Base-by-base conservation (phyloP, 441 rosid species). In the Gossypium trilobum region DNA sequence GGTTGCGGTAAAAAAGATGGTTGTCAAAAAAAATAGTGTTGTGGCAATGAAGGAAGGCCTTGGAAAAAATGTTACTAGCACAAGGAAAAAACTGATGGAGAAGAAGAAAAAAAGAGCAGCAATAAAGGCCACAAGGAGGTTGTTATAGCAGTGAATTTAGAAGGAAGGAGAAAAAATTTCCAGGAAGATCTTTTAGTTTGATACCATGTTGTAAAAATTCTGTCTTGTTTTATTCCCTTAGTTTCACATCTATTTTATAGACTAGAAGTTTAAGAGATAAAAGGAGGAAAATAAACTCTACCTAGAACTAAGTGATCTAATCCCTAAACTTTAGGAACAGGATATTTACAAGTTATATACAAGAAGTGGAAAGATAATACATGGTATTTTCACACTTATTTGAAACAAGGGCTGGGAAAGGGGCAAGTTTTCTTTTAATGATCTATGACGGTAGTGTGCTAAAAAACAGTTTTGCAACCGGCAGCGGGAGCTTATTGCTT, bases 321-420 rank as follows among this genome's bases (percentile, higher is more conserved):
- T 52, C 11, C 11, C 19, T 52, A 52, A 52, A 52, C 19, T 36
- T 8, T 36, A 36, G 44, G 44, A 36, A 36, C 10, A 36, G 44
- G 44, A 36, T 36, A 36, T 36, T 36, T 36, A 36, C 44, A 36
- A 36, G 44, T 7, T 36, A 36, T 36, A 36, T 36, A 36, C 10
- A 36, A 36, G 44, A 36, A 36, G 8, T 36, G 44, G 44, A 36
- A 36, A 36, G 44, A 36, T 36, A 36, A 36, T 8, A 8, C 44
- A 8, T 36, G 44, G 44, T 36, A 36, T 36, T 36, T 36, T 0
- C 44, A 36, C 44, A 36, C 44, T 36, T 36, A 36, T 1, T 36
- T 17, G 60, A 68, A 68, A 68, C 72, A 68, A 51, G 46, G 59
- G 33, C 17, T 52, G 72, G 23, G 48, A 64, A 13, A 16, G 61